Evolutionary conservation across 2,329 filamentous ascomycete genomes (phyloP).

Genomic region (Fusarium setosum): DNA sequence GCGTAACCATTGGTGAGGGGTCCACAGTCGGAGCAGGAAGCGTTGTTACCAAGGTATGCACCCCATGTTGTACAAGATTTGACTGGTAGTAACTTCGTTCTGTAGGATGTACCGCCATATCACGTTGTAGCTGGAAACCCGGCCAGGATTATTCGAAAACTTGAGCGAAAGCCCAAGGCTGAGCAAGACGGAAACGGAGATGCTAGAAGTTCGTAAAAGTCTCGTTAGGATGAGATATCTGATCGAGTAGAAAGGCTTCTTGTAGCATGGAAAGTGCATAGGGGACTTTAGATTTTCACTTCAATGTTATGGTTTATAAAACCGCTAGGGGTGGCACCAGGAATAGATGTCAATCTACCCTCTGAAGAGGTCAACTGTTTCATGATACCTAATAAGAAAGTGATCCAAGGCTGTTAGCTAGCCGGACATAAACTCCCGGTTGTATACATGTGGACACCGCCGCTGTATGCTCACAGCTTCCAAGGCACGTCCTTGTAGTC

Average conservation of each 20-base stretch:
- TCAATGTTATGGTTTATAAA: too few relatives aligned
- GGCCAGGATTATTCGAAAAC: conserved; percentile 33
- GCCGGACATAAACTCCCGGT: too few relatives aligned
- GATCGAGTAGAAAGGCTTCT: too few relatives aligned
- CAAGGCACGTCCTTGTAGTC: conserved; percentile 46
- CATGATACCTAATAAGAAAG: too few relatives aligned
- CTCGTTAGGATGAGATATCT: background rate
- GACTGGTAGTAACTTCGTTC: conserved; percentile 21
- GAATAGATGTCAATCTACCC: too few relatives aligned
- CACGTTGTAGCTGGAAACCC: conserved; percentile 45
- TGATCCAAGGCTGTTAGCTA: too few relatives aligned
- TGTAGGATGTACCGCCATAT: conserved; percentile 43
- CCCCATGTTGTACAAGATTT: conserved; percentile 11
- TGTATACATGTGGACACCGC: too few relatives aligned
- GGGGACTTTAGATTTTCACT: too few relatives aligned
- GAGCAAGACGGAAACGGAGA: background rate
- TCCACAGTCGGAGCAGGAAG: conserved; percentile 82
- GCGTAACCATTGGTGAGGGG: conserved; percentile 82
- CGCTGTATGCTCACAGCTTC: background rate
- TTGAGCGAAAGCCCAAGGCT: conserved; percentile 14
- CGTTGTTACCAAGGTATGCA: conserved; percentile 77
- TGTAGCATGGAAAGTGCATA: too few relatives aligned
- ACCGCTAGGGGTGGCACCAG: too few relatives aligned
- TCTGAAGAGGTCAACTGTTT: too few relatives aligned
- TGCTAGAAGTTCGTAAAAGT: background rate